Evolutionary conservation across 768 basidiomycete genomes (phyloP), one percentile per base, ranked within the genome.

Genomic region (Podaxis sp.): DNA sequence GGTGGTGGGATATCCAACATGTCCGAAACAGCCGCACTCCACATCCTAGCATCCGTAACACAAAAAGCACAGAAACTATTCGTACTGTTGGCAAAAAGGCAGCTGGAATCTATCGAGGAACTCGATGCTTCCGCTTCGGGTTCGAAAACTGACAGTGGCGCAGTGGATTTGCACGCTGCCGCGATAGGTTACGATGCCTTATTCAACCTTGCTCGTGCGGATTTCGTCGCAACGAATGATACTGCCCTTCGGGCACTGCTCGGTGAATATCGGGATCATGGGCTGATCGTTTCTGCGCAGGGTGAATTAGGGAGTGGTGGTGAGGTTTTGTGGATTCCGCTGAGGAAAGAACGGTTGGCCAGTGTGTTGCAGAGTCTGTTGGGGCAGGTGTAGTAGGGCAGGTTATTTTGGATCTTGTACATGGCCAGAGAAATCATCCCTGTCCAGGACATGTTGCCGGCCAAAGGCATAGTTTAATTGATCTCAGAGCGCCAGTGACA

Each of bases 221-320:
- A 48, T 25, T 96, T 98, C 66, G 84, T 98, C 51, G 94, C 95
- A 9, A 88, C 90, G 42, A 94, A 87, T 71, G 94, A 95, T 65
- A 90, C 88, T 3, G 85, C 93, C 38, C 77, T 96, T 67, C 81
- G 90, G 46, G 83, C 92, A 7, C 77, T 96, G 36, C 75, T 98
- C 55, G 87, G 87, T 11, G 97, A 98, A 73, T 98, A 95, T 72
- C 82, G 84, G 66, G 97, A 98, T 71, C 97, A 99, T 65, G 86
- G 85, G 2, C 70, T 98, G 69, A 85, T 98, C n/a, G 77, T 92
- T 42, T 72, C 75, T 32, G 72, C 77, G 7, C 76, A 76, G 65
- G 70, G 77, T 60, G 73, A 75, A 42, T 66, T 80, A 5, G 75
- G 76, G 16, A 55, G 60, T 62, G 71, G 79, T 36, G 79, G 80